Base-by-base conservation (phyloP, 306 rosid genomes). In the Dryas drummondii region DNA sequence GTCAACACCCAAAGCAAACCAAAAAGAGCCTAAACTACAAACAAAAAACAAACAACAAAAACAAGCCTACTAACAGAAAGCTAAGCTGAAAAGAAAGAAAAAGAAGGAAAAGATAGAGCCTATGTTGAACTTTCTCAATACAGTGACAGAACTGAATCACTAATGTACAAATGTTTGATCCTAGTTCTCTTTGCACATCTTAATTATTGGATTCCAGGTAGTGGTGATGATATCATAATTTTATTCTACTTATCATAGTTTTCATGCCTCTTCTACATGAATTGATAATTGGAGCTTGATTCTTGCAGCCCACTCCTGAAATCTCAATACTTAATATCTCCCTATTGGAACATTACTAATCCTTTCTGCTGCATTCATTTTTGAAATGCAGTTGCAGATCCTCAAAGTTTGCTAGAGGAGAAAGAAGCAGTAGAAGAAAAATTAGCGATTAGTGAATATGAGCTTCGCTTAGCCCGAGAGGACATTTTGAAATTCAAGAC, bases 381-480 rank as follows among this genome's bases (percentile, higher is more conserved):
- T 81, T 63, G 83, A 50, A 74, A 85, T 79, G 81, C 94, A 90
- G 99, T 92, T 67, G 93, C 92, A 14, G 99, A 94, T 75, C 97
- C 99, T 87, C 97, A 94, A 80, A 87, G 81, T 81, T 87, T 94
- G 78, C 82, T 90, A 55, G 97, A 88, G 80, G 97, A 87, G 87
- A 94, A 92, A 84, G 97, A 94, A 78, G 83, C 92, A 62, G 72
- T 86, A 4, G 88, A 74, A 71, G 97, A 94, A 79, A 94, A 92
- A 86, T 79, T 94, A 82, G 96, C 99, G 41, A 85, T 94, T 70
- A 85, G 92, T 73, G 93, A 89, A 66, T 94, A 94, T 66, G 99
- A 92, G 85, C 88, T 94, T 54, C 97, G 99, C 56, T 84, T 94
- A 79, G 92, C 97, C 72, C 97, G 81, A 71, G 99, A 94, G 84